A percentile compares a stretch with the other conserved stretches of the same genome.
Conservation (phyloP, 1,139 yeast species). For the Pneumocystis canis region DNA sequence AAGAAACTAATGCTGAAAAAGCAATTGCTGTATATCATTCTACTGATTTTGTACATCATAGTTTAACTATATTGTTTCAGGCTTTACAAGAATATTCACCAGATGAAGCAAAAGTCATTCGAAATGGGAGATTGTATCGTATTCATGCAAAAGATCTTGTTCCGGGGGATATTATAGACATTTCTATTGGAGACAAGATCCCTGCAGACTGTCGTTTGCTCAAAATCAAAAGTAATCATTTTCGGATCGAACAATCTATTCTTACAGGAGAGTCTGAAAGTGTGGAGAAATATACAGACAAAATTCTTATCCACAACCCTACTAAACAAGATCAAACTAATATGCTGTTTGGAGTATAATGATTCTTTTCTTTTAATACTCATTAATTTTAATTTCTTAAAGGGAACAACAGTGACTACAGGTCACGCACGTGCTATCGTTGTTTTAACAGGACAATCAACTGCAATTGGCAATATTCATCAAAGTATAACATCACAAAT, state of each 20-base stretch:
- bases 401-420: constrained; percentile 37
- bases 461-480: constrained; percentile 39
- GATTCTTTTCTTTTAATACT: background rate
- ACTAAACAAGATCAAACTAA: constrained; percentile 22
- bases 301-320: background rate
- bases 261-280: constrained; percentile 40
- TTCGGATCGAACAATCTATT: constrained; percentile 37
- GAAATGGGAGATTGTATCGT: constrained; percentile 47
- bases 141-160: constrained; percentile 57
- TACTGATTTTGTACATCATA: background rate
- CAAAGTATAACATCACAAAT: constrained; percentile 24
- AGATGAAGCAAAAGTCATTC: constrained; percentile 34
- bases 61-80: background rate
- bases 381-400: constrained; percentile 13
- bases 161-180: constrained; percentile 58
- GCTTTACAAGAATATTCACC: constrained; percentile 26
- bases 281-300: background rate
- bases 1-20: constrained; percentile 30
- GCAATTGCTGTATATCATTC: constrained; percentile 24
- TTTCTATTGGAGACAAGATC: constrained; percentile 62
- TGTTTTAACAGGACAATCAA: constrained; percentile 33
- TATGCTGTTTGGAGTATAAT: constrained; percentile 18
- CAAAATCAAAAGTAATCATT: constrained; percentile 20
- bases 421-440: constrained; percentile 36
- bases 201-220: constrained; percentile 62